These are phyloP conservation scores for Fusarium bactridioides DNA, from an alignment of 2,329 filamentous ascomycete genomes.

Conservation along the genomic window DNA sequence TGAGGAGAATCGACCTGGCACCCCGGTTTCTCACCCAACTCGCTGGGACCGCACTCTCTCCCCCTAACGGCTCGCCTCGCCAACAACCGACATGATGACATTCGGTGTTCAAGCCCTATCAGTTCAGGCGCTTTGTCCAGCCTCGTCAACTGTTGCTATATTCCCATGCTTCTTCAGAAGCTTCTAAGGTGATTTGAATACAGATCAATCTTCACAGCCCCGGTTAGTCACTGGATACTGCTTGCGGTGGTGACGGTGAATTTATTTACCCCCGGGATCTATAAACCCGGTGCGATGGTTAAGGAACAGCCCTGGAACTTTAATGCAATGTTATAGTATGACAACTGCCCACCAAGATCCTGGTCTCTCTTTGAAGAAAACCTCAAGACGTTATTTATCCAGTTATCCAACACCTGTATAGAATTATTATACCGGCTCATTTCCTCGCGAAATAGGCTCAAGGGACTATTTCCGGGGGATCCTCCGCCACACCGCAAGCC, in stretches of 20 bases:
- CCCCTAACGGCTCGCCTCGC: constrained; percentile 41
- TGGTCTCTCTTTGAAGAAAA: neutral
- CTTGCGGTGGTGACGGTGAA: constrained; percentile 33
- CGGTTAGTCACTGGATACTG: constrained; percentile 1
- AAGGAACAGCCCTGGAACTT: constrained; percentile 23
- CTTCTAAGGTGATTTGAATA: constrained; percentile 23
- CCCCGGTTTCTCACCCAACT: constrained; percentile 36
- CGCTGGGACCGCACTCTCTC: constrained; percentile 38
- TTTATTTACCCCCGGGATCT: neutral
- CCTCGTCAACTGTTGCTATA: neutral
- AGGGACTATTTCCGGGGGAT: neutral
- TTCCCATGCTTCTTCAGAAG: constrained; percentile 12
- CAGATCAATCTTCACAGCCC: constrained; percentile 25
- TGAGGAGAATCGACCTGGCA: constrained; percentile 20
- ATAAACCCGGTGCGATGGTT: constrained; percentile 11
- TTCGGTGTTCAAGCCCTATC: constrained; percentile 34
- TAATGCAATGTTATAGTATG: constrained; percentile 21
- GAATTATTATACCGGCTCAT: constrained; percentile 8
- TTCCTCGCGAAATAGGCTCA: constrained; percentile 3
- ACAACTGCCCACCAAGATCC: neutral
- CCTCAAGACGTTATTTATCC: constrained; percentile 2
- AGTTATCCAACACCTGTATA: neutral
- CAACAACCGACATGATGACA: constrained; percentile 42
- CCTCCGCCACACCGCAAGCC: constrained; percentile 18
- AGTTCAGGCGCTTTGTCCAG: constrained; percentile 8